These are phyloP conservation scores for Cylindrotheca fusiformis DNA, from an alignment of 108 stramenopile genomes.

Conservation along the genomic window DNA sequence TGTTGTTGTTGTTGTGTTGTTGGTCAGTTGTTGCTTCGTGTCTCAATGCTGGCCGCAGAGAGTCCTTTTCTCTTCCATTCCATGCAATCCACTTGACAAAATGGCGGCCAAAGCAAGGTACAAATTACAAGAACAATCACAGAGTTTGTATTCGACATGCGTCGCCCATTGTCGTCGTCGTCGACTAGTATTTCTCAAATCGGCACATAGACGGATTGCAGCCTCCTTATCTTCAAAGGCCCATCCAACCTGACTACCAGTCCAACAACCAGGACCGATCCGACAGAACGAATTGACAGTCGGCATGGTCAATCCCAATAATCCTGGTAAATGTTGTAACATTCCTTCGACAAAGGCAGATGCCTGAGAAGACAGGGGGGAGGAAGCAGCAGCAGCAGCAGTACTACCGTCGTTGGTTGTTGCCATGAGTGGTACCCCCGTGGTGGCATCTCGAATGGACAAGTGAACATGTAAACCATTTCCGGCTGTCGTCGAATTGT, in stretches of 20 bases:
- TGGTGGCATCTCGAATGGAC: conserved; percentile 43
- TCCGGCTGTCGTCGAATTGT: conserved; percentile 53
- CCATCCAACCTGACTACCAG: conserved; percentile 67
- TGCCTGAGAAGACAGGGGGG: conserved; percentile 11
- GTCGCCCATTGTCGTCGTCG: conserved; percentile 35
- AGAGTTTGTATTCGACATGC: conserved; percentile 74
- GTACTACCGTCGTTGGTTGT: background rate
- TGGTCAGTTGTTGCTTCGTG: conserved; percentile 2
- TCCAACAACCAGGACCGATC: conserved; percentile 82
- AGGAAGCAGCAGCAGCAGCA: background rate
- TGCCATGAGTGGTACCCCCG: conserved; percentile 1
- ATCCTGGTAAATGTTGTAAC: conserved; percentile 55
- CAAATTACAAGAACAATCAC: conserved; percentile 66
- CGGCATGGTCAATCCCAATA: conserved; percentile 69
- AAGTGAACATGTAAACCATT: conserved; percentile 81
- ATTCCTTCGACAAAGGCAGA: conserved; percentile 76
- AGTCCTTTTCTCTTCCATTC: conserved; percentile 32
- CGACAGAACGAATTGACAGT: conserved; percentile 72
- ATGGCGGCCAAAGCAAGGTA: conserved; percentile 68
- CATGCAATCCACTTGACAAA: conserved; percentile 63
- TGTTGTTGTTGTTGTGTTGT: too few species aligned
- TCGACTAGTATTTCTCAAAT: too few species aligned
- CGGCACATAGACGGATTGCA: conserved; percentile 64
- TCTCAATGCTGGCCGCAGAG: conserved; percentile 42
- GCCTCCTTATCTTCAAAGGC: conserved; percentile 76